Percentiles rank a stretch among this genome's conserved stretches.
phyloP scores from a whole-genome alignment of 2,329 filamentous ascomycete genomes.

The Phialophora macrospora region DNA sequence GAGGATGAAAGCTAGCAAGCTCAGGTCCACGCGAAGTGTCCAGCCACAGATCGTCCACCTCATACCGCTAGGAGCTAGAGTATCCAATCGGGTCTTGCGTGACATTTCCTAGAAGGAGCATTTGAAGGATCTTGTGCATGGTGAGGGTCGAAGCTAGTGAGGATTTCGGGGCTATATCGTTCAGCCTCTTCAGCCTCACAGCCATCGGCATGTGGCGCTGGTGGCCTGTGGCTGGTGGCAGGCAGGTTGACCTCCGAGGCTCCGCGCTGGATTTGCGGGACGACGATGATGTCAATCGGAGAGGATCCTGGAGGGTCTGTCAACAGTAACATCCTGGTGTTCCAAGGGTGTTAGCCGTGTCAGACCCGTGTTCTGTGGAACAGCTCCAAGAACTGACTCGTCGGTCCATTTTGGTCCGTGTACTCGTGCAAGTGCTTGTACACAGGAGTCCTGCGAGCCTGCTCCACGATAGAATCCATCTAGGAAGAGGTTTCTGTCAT shows the following conservation, averaged over 20 bases:
- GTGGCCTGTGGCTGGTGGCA: not conserved
- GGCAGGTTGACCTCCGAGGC: slow-evolving; percentile 2
- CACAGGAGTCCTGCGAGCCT: not conserved
- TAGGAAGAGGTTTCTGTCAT: not conserved
- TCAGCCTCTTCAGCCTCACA: slow-evolving; percentile 1
- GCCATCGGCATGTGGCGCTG: not conserved
- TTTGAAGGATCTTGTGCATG: not conserved
- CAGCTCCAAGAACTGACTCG: not conserved
- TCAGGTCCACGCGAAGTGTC: not conserved
- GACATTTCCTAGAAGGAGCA: not conserved
- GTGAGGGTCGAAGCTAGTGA: not conserved
- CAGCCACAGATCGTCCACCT: not conserved
- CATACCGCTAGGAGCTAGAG: not conserved
- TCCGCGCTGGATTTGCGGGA: slow-evolving; percentile 7
- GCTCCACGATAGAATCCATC: not conserved
- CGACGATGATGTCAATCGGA: slow-evolving; percentile 1
- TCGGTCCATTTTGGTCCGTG: not conserved
- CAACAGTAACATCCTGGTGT: not conserved
- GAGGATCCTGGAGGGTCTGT: not conserved
- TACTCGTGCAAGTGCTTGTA: not conserved
- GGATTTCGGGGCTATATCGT: not conserved
- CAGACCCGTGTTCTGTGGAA: not conserved
- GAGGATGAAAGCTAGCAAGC: not conserved
- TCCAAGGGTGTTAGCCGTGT: not conserved
- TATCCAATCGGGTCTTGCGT: not conserved